Percentiles rank a stretch among this genome's conserved stretches.
Conservation (phyloP, 768 basidiomycete species). For the Mrakia blollopis region DNA sequence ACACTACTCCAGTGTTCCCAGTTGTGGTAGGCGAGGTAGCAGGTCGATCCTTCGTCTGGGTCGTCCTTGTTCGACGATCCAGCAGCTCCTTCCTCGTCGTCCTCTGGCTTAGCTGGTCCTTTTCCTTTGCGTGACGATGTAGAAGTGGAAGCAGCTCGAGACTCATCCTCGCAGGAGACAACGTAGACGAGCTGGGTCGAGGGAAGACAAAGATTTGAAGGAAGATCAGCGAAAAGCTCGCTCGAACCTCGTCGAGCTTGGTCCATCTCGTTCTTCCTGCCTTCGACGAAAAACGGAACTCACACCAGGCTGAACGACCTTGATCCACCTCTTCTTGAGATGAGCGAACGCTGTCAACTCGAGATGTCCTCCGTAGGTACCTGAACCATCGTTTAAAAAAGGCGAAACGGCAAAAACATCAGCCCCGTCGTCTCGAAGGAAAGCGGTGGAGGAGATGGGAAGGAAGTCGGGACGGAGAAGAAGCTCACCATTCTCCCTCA, state of each 20-base stretch:
- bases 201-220: neutral
- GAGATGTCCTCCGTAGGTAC: conserved; percentile 87
- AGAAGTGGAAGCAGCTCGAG: conserved; percentile 15
- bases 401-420: neutral
- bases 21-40: conserved; percentile 32
- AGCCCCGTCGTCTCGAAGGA: neutral
- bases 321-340: conserved; percentile 68
- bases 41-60: neutral
- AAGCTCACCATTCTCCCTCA: conserved; percentile 68
- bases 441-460: neutral
- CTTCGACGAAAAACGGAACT: neutral
- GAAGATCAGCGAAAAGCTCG: neutral
- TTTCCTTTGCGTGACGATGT: conserved; percentile 2
- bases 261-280: neutral
- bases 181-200: conserved; percentile 26
- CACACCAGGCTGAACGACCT: conserved; percentile 86
- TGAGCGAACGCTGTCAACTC: conserved; percentile 91
- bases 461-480: neutral
- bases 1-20: conserved; percentile 96
- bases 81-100: conserved; percentile 5
- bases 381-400: conserved; percentile 38
- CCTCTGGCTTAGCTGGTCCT: neutral
- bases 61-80: conserved; percentile 5
- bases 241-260: neutral
- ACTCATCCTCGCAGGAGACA: conserved; percentile 29